Percentiles rank a stretch among this genome's conserved stretches.
These are phyloP conservation scores for Malus orientalis DNA, from an alignment of 306 rosid species.

Conservation along the genomic window DNA sequence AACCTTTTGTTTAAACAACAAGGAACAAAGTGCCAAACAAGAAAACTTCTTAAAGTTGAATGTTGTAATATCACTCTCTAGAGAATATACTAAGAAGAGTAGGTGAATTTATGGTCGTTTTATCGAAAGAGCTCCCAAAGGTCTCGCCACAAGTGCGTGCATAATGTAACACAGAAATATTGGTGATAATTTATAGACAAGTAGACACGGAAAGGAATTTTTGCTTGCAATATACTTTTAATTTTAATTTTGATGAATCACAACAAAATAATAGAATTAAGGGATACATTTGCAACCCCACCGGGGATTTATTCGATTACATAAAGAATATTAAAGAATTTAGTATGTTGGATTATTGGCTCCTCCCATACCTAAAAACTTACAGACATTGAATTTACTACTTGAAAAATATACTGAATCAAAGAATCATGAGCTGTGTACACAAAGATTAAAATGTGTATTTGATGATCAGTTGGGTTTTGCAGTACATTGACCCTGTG, in stretches of 20 bases:
- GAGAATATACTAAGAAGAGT: background rate
- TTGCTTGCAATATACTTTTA: background rate
- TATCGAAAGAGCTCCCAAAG: background rate
- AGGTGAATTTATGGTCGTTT: background rate
- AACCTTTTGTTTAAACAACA: background rate
- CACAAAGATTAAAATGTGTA: background rate
- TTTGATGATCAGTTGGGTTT: background rate
- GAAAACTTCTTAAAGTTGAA: background rate
- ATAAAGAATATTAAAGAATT: background rate
- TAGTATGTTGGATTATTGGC: background rate
- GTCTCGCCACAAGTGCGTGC: background rate
- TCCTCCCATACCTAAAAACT: background rate
- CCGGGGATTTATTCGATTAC: background rate
- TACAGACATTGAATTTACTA: background rate
- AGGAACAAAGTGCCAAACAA: background rate
- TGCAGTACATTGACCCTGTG: constrained; percentile 1
- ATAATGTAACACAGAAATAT: too few species aligned
- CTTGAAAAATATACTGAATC: background rate
- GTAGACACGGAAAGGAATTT: background rate
- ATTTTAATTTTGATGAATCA: background rate
- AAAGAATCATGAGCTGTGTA: background rate
- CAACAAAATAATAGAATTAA: background rate
- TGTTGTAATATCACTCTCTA: background rate
- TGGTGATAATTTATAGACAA: background rate
- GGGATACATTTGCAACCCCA: background rate